Evolutionary conservation across 2,329 filamentous ascomycete species (phyloP), one percentile per base, ranked within the genome.

Genomic region (Alternaria viburni): DNA sequence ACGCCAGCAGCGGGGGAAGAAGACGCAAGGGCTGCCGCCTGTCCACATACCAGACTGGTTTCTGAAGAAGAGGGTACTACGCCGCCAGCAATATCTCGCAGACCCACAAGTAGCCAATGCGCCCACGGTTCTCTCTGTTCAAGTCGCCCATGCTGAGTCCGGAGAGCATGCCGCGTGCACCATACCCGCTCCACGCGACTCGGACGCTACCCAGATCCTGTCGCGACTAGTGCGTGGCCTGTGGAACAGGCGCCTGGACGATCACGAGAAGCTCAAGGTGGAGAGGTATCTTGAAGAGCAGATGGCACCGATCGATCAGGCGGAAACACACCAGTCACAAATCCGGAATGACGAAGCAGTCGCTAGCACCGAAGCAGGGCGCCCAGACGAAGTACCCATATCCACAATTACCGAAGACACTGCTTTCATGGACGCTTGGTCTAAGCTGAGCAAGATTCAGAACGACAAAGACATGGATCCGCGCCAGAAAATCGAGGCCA

Each of bases 41-140:
- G 75, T 83, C 5, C 81, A 84, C 54, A 79, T 91, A 13, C 88
- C 89, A 1, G 77, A 82, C 59, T 85, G 83, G 77, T 91, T 91
- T 65, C 77, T 88, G 57, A 78, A 84, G 43, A 76, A 81, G 19
- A 86, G 86, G 58, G 83, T 91, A 26, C 74, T 75, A 50, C 70
- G 83, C 10, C 71, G 76, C 28, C 76, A 82, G 30, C 77, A 81
- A 26, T 36, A 65, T 25, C 61, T 61, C 15, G 32, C 54, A 28
- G 65, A 66, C 23, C 41, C 58, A 21, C 62, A 56, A 5, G 46
- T 52, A 26, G 60, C 65, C 57, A 64, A 61, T n/a, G 54, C 57
- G 4, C 61, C 62, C 26, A 65, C 66, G 4, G 47, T 69, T 25
- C 68, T 76, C 21, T 71, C 72, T 0, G 56, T 79, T 6, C 61